Percentiles rank a stretch among this genome's conserved stretches.
These are phyloP conservation scores for Firmiana major DNA, from an alignment of 345 rosid species.

Conservation along the genomic window DNA sequence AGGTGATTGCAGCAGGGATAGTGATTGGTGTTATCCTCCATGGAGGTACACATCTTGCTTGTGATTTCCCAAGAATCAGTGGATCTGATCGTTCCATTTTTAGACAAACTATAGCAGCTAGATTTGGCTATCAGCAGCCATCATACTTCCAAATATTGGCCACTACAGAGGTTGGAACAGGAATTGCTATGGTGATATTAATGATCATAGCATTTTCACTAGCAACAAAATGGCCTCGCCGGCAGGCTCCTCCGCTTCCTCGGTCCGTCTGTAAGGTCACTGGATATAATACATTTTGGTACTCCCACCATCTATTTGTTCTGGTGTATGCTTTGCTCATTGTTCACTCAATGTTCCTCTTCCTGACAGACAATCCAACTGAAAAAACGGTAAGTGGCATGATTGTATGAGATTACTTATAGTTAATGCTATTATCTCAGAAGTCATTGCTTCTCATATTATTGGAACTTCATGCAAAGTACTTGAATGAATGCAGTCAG, in stretches of 20 bases:
- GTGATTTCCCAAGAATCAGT: slow-evolving; percentile 55
- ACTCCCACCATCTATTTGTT: slow-evolving; percentile 56
- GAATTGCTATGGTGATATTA: slow-evolving; percentile 47
- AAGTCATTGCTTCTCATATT: background rate
- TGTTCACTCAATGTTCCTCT: slow-evolving; percentile 60
- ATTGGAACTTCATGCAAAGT: background rate
- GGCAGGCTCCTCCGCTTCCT: slow-evolving; percentile 36
- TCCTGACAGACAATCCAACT: slow-evolving; percentile 32
- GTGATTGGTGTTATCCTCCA: slow-evolving; percentile 52
- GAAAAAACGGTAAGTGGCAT: slow-evolving; percentile 45
- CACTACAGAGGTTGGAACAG: slow-evolving; percentile 48
- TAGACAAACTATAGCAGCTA: slow-evolving; percentile 34
- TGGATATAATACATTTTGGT: slow-evolving; percentile 56
- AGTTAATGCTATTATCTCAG: background rate
- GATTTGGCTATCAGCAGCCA: slow-evolving; percentile 49
- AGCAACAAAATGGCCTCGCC: slow-evolving; percentile 55
- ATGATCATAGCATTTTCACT: slow-evolving; percentile 51
- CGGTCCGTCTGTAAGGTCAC: slow-evolving; percentile 43
- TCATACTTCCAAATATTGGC: slow-evolving; percentile 42
- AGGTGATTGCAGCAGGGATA: slow-evolving; percentile 53
- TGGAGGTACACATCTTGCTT: slow-evolving; percentile 56
- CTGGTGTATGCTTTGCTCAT: slow-evolving; percentile 47
- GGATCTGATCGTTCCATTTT: slow-evolving; percentile 30
- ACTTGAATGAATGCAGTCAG: background rate
- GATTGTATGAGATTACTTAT: background rate